Evolutionary conservation across 352 stramenopile species (phyloP).

Genomic region (Phytopythium chamaehyphon): DNA sequence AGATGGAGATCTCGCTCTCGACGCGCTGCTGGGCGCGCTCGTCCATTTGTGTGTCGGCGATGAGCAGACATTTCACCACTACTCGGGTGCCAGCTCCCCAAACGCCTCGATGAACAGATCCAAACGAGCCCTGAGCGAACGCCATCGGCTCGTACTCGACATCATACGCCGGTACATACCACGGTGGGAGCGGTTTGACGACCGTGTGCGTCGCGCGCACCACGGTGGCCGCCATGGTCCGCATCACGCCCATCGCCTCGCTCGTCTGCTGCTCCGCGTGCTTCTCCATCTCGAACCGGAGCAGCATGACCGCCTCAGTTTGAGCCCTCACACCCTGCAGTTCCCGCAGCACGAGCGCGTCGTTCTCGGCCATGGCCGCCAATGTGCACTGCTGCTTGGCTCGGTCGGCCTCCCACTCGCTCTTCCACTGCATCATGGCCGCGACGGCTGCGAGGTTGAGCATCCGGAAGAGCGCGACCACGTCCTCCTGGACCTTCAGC

Average conservation of each 20-base stretch:
- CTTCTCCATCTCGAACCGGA: slow-evolving; percentile 14
- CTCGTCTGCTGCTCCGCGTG: not conserved
- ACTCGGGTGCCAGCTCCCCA: slow-evolving; percentile 12
- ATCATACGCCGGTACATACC: slow-evolving; percentile 15
- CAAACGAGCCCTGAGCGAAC: slow-evolving; percentile 14
- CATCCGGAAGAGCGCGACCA: slow-evolving; percentile 15
- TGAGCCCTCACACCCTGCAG: slow-evolving; percentile 8
- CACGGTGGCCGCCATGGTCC: slow-evolving; percentile 5
- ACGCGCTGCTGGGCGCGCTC: slow-evolving; percentile 1
- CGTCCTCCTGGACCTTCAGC: slow-evolving; percentile 12
- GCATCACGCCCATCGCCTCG: slow-evolving; percentile 1
- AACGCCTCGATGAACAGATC: slow-evolving; percentile 10
- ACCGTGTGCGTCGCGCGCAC: not conserved
- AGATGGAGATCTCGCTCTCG: slow-evolving; percentile 12
- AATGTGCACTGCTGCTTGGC: slow-evolving; percentile 3
- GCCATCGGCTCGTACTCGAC: slow-evolving; percentile 11
- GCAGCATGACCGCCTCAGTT: slow-evolving; percentile 12
- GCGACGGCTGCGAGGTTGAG: slow-evolving; percentile 10
- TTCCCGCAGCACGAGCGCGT: slow-evolving; percentile 6
- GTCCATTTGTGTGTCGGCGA: not conserved
- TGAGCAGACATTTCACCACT: slow-evolving; percentile 19
- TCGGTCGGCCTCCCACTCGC: slow-evolving; percentile 10
- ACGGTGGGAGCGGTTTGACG: slow-evolving; percentile 7
- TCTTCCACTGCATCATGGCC: slow-evolving; percentile 18
- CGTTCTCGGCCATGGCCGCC: slow-evolving; percentile 1